Conservation (phyloP, 495 filamentous ascomycete genomes). For the Tuber microsphaerosporum region DNA sequence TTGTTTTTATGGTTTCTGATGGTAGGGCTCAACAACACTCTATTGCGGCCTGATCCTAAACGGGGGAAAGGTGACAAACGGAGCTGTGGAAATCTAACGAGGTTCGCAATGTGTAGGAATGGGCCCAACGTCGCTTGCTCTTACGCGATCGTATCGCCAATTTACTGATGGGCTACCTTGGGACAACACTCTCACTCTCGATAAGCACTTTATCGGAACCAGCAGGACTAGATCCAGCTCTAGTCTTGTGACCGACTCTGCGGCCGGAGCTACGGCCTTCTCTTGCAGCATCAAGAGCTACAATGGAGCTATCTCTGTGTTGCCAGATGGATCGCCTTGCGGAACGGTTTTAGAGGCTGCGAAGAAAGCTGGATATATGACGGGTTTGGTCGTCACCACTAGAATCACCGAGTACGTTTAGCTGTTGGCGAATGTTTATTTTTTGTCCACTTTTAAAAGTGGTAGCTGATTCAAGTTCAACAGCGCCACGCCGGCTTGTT, state of each 20-base stretch:
- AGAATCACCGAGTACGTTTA: constrained; percentile 65
- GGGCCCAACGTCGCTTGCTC: constrained; percentile 80
- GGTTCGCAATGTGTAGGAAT: constrained; percentile 52
- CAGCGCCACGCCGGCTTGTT: constrained; percentile 86
- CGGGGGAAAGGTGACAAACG: background rate
- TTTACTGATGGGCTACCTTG: constrained; percentile 55
- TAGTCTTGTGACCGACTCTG: constrained; percentile 84
- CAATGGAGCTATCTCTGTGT: constrained; percentile 86
- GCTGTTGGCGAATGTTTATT: background rate
- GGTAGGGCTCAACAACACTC: constrained; percentile 39
- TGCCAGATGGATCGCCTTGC: constrained; percentile 77
- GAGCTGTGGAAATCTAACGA: background rate
- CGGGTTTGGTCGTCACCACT: constrained; percentile 90
- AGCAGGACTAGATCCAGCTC: constrained; percentile 76
- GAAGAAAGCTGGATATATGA: constrained; percentile 81
- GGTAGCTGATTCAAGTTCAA: background rate
- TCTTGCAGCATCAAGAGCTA: constrained; percentile 88
- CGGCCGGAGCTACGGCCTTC: constrained; percentile 92
- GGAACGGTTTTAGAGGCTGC: constrained; percentile 93
- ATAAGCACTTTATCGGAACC: constrained; percentile 79
- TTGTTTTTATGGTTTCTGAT: constrained; percentile 98
- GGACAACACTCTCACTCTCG: constrained; percentile 67
- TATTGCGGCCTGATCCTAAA: background rate
- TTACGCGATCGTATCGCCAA: constrained; percentile 81
- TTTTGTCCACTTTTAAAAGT: background rate